phyloP scores from a whole-genome alignment of 169 alveolate genomes.

The Plasmodium relictum region DNA sequence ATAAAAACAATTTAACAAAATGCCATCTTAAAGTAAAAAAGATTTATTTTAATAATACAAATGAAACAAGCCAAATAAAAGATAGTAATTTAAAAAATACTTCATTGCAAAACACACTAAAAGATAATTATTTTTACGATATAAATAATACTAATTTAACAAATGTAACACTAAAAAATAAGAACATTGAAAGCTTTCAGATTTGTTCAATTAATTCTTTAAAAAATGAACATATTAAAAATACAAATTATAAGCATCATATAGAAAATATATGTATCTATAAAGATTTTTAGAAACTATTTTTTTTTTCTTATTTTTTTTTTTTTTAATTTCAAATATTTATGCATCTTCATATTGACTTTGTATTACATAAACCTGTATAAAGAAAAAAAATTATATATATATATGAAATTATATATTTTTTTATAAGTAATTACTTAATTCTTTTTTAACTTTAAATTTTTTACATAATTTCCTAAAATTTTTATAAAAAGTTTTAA shows the following conservation, averaged over 20 bases:
- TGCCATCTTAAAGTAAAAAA: conserved; percentile 58
- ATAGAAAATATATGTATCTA: conserved; percentile 63
- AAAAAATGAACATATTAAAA: not conserved
- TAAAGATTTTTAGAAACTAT: conserved; percentile 27
- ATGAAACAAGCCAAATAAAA: conserved; percentile 5
- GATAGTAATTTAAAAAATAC: conserved; percentile 3
- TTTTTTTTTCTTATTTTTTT: too few relatives aligned
- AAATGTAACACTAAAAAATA: conserved; percentile 34
- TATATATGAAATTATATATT: not conserved
- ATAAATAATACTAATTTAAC: conserved; percentile 18
- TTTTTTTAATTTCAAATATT: not conserved
- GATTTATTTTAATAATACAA: conserved; percentile 7
- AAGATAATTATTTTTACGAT: not conserved
- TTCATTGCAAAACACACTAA: not conserved
- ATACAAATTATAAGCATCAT: conserved; percentile 22
- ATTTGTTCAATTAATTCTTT: conserved; percentile 45
- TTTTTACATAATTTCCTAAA: not conserved
- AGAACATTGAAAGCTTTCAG: conserved; percentile 74
- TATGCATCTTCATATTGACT: not conserved
- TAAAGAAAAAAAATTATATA: not conserved
- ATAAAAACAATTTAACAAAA: not conserved
- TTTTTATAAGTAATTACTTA: not conserved
- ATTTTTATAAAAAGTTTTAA: not conserved
- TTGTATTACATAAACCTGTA: conserved; percentile 18
- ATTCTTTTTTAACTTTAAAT: not conserved